Evolutionary conservation across 495 filamentous ascomycete genomes (phyloP).

Genomic region (Mytilinidion resinicola): DNA sequence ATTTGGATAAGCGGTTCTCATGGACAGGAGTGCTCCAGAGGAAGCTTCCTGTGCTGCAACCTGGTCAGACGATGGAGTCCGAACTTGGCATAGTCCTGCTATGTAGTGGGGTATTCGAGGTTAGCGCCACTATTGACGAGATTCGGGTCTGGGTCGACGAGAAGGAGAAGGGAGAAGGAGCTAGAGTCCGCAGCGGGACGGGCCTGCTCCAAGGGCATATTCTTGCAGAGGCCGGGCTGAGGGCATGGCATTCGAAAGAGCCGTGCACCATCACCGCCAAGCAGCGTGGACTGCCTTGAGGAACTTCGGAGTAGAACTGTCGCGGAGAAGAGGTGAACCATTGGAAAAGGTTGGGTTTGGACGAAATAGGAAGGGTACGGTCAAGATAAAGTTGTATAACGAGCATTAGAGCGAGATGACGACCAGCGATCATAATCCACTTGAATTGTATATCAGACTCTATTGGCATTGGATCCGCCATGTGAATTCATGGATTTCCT

Average conservation of each 20-base stretch:
- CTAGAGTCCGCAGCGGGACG: conserved; percentile 11
- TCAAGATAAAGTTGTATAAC: no score
- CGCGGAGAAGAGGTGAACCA: no score
- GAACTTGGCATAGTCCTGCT: conserved; percentile 63
- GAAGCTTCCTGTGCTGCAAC: conserved; percentile 45
- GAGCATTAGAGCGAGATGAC: no score
- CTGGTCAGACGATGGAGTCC: conserved; percentile 50
- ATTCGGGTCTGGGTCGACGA: conserved; percentile 35
- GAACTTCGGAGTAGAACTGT: no score
- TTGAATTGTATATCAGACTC: no score
- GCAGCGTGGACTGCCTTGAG: not conserved
- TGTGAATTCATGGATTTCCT: no score
- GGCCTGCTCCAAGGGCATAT: conserved; percentile 21
- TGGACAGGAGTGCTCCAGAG: conserved; percentile 83
- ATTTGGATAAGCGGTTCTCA: conserved; percentile 73
- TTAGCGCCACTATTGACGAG: conserved; percentile 78
- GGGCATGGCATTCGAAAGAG: conserved; percentile 66
- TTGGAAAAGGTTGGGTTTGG: no score
- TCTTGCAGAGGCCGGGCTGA: conserved; percentile 54
- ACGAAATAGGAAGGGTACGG: no score
- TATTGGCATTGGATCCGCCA: no score
- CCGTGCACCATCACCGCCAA: conserved; percentile 55
- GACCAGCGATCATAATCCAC: no score
- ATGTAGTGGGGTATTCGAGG: conserved; percentile 75
- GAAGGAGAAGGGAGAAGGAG: conserved; percentile 25